Percentiles rank a stretch among this genome's conserved stretches.
Conservation (phyloP, 208 protist species). For the Leishmania guyanensis region DNA sequence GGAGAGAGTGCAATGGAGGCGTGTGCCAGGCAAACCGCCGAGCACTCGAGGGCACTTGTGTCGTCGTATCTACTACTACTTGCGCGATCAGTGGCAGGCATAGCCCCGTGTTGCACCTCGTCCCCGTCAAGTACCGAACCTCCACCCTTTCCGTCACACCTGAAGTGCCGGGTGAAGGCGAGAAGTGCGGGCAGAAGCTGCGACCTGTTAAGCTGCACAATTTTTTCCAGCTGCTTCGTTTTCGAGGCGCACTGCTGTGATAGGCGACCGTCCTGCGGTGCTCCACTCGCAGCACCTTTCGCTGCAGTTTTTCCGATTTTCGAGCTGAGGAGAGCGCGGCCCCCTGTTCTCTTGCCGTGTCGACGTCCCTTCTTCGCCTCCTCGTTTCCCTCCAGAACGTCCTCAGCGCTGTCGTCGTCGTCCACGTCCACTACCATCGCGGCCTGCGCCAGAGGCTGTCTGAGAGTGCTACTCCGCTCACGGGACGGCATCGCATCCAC, state of each 20-base stretch:
- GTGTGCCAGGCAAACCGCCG: background rate
- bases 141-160: background rate
- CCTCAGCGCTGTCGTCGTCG: background rate
- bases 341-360: background rate
- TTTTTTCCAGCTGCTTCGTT: constrained; percentile 6
- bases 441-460: background rate
- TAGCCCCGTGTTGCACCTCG: background rate
- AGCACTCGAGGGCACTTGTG: background rate
- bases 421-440: constrained; percentile 9
- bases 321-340: background rate
- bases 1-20: constrained; percentile 11
- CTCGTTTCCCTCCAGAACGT: background rate
- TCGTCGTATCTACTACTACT: background rate
- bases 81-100: too few relatives aligned
- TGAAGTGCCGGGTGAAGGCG: background rate
- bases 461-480: background rate
- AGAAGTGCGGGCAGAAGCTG: constrained; percentile 1
- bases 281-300: background rate
- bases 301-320: background rate
- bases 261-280: background rate
- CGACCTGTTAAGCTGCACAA: constrained; percentile 8
- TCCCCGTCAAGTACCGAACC: background rate
- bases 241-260: background rate
- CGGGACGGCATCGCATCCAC: background rate
- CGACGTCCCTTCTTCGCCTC: background rate